Evolutionary conservation across 2,329 filamentous ascomycete genomes (phyloP), one percentile per base, ranked within the genome.

Genomic region (Exophiala spinifera): DNA sequence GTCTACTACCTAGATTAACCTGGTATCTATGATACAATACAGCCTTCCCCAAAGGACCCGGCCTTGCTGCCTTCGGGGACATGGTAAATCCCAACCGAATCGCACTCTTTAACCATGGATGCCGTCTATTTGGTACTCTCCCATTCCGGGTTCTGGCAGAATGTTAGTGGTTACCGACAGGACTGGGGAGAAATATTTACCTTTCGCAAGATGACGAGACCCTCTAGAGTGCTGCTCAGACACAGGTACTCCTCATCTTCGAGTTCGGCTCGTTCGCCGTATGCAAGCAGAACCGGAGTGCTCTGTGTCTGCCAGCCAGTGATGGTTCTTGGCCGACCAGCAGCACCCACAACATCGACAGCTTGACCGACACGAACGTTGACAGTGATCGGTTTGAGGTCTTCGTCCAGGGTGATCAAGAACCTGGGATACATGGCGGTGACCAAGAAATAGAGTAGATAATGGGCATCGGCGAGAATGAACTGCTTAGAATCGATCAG

Each of bases 221-320:
- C 94, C 76, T 99, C 94, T 59, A 99, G 79, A 49, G 86, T 95
- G 76, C 85, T 94, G 70, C 86, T 95, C 68, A 99, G 76, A 72
- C 88, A 89, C 61, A 97, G 86, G 71, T 97, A 99, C 76, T 99
- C 86, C 76, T 99, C 94, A 67, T 99, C 94, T 73, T 99, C 94
- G 47, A 99, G 78, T 78, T 99, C 94, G 8, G 94, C 94, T 66
- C 95, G 82, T 78, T 99, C 94, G 25, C 95, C 94, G 68, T 96
- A 87, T n/a, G 89, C 87, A 65, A 99, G 77, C 55, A 99, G 78
- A 44, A 99, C 94, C 0, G 94, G 94, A n/a, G 94, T 99, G 76
- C 89, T 96, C 79, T 99, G 94, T 62, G 94, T 99, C 75, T 99
- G 94, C 94, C 94, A 99, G 49, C 94, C 94, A 8, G 94, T 99